Conservation (phyloP, 2,329 filamentous ascomycete genomes). For the Coniochaeta pulveracea region DNA sequence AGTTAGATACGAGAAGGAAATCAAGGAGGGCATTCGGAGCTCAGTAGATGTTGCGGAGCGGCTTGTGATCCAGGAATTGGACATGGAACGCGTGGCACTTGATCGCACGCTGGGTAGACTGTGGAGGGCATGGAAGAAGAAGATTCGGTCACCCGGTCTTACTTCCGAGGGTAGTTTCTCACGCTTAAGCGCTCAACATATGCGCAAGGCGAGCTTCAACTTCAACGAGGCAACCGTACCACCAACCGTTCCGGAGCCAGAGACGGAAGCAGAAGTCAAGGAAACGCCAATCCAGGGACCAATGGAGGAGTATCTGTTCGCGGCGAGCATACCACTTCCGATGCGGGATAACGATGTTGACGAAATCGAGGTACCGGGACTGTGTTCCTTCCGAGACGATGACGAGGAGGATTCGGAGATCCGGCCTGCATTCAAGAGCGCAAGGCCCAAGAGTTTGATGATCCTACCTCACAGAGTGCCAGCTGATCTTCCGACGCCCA, state of each 20-base stretch:
- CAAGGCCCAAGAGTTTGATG: slow-evolving; percentile 37
- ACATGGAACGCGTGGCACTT: slow-evolving; percentile 87
- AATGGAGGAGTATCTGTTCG: slow-evolving; percentile 30
- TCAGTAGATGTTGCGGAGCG: slow-evolving; percentile 45
- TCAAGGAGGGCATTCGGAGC: slow-evolving; percentile 37
- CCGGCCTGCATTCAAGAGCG: slow-evolving; percentile 17
- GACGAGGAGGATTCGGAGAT: slow-evolving; percentile 33
- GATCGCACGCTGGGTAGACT: slow-evolving; percentile 80
- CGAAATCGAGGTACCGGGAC: slow-evolving; percentile 70
- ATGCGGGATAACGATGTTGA: slow-evolving; percentile 56
- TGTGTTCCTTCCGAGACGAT: slow-evolving; percentile 51
- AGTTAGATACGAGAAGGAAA: slow-evolving; percentile 45
- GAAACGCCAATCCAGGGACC: slow-evolving; percentile 7
- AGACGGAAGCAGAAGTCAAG: slow-evolving; percentile 8
- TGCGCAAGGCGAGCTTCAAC: slow-evolving; percentile 25
- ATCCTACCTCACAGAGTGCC: slow-evolving; percentile 17
- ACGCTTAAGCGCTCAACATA: slow-evolving; percentile 24
- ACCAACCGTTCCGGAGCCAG: slow-evolving; percentile 24
- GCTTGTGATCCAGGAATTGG: slow-evolving; percentile 76
- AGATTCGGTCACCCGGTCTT: slow-evolving; percentile 47
- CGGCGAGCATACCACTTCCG: slow-evolving; percentile 58
- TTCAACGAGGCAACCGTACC: slow-evolving; percentile 22
- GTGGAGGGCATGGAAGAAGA: slow-evolving; percentile 94
- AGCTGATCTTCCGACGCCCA: slow-evolving; percentile 20
- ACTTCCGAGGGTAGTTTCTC: slow-evolving; percentile 25